Evolutionary conservation across 2,329 filamentous ascomycete genomes (phyloP), one percentile per base, ranked within the genome.

Genomic region (Akanthomyces muscarius): DNA sequence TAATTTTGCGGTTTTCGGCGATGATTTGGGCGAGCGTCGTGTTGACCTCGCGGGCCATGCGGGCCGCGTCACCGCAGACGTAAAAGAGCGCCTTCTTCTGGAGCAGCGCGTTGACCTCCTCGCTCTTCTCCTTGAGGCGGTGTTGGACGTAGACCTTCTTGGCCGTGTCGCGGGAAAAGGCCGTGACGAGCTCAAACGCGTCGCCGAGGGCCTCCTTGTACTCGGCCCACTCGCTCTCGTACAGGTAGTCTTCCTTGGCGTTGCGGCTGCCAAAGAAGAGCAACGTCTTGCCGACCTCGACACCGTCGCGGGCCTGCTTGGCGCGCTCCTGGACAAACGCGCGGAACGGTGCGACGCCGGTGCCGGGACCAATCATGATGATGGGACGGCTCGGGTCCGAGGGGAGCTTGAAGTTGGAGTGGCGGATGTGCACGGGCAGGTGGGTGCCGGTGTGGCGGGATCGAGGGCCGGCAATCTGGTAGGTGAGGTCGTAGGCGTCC

Each of bases 321-420:
- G 91, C 92, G 69, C 95, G 87, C 77, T 99, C 95, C 74, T 98
- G 95, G 11, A 99, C 84, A 74, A 99, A 99, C 7, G 85, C 95
- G 68, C 95, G 89, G 87, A 99, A 97, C 21, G 95, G 95, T 30
- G 95, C 95, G 62, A 97, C 92, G 81, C 95, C 95, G 60, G 95
- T 98, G 73, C 95, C 95, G 14, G 95, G 95, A 28, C 95, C 95
- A 69, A 98, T 87, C 88, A 97, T 93, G 75, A 99, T 96, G 70
- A 99, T 82, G 36, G 95, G 95, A 78, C 96, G 96, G 55, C 89
- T 86, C 4, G 95, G 92, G 71, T 99, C 93, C 18, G 95, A 97
- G 10, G 95, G 95, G 36, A 99, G 86, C 81, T 98, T 98, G 86
- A 99, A 99, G 81, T 98, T 99, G 67, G 95, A 98, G 79, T 97